phyloP scores from a whole-genome alignment of 164 flowering plant species.

The Platanus orientalis region DNA sequence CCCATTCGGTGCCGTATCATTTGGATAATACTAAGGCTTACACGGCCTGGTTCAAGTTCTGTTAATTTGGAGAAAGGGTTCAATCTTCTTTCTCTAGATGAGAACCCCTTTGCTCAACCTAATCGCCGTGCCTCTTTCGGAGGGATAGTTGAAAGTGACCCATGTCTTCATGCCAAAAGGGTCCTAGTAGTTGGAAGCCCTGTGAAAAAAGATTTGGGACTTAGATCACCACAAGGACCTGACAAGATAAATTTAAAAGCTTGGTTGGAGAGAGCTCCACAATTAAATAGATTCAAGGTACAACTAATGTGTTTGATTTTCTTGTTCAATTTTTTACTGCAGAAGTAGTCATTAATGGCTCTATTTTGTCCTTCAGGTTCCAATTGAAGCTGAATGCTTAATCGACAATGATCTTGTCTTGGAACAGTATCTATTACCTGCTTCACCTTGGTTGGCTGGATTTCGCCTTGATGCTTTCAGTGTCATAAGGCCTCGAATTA shows the following conservation, averaged over 20 bases:
- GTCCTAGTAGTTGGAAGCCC: slow-evolving; percentile 71
- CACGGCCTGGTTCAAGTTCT: slow-evolving; percentile 61
- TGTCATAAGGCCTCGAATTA: slow-evolving; percentile 71
- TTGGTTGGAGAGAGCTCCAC: slow-evolving; percentile 80
- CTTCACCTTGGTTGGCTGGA: slow-evolving; percentile 77
- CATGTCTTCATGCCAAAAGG: slow-evolving; percentile 87
- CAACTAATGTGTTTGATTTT: slow-evolving; percentile 3
- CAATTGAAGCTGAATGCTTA: slow-evolving; percentile 72
- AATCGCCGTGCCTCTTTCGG: slow-evolving; percentile 75
- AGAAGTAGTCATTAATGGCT: not conserved
- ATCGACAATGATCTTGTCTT: slow-evolving; percentile 54
- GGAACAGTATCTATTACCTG: slow-evolving; percentile 72
- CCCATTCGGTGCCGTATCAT: slow-evolving; percentile 82
- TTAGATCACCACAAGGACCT: slow-evolving; percentile 36
- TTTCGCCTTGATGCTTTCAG: slow-evolving; percentile 87
- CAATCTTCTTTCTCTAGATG: slow-evolving; percentile 77
- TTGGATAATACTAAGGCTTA: slow-evolving; percentile 81
- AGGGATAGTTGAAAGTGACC: slow-evolving; percentile 47
- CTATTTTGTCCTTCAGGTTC: slow-evolving; percentile 44
- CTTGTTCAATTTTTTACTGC: not conserved
- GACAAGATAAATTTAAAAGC: slow-evolving; percentile 51
- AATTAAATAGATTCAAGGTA: slow-evolving; percentile 76
- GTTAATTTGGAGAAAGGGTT: slow-evolving; percentile 60
- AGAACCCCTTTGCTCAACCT: slow-evolving; percentile 61
- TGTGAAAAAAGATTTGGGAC: slow-evolving; percentile 41